Conservation (phyloP, 345 rosid genomes). For the Salix suchowensis region DNA sequence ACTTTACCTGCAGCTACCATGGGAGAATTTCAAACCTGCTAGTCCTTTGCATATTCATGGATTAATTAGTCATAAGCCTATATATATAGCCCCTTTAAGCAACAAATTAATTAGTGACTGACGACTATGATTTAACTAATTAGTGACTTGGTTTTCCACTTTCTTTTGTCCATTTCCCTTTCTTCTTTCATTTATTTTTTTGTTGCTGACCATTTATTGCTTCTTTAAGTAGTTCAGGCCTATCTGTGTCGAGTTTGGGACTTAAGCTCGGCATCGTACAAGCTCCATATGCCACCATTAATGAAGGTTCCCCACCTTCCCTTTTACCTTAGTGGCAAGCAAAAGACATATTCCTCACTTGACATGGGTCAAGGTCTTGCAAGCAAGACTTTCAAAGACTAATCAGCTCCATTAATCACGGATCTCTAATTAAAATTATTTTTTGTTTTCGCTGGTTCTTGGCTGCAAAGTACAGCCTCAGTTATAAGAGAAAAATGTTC, state of each 20-base stretch:
- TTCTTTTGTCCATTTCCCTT: constrained; percentile 1
- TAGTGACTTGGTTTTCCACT: background rate
- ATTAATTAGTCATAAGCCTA: background rate
- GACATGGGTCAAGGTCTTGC: constrained; percentile 14
- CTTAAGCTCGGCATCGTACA: constrained; percentile 33
- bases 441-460: background rate
- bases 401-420: background rate
- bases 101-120: background rate
- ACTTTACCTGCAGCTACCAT: constrained; percentile 5
- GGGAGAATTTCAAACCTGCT: constrained; percentile 2
- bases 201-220: background rate
- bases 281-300: constrained; percentile 10
- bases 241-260: constrained; percentile 23
- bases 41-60: background rate
- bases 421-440: background rate
- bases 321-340: constrained; percentile 44
- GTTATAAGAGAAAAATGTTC: background rate
- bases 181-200: constrained; percentile 7
- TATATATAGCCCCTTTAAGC: background rate
- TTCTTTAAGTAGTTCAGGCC: constrained; percentile 2
- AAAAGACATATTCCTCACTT: constrained; percentile 42
- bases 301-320: constrained; percentile 20
- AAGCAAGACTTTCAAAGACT: background rate
- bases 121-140: background rate
- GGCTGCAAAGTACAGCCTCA: background rate